Percentiles rank a stretch among this genome's conserved stretches.
These are phyloP conservation scores for Circinella umbellata DNA, from an alignment of 371 early-diverging fungal genomes.

Conservation along the genomic window DNA sequence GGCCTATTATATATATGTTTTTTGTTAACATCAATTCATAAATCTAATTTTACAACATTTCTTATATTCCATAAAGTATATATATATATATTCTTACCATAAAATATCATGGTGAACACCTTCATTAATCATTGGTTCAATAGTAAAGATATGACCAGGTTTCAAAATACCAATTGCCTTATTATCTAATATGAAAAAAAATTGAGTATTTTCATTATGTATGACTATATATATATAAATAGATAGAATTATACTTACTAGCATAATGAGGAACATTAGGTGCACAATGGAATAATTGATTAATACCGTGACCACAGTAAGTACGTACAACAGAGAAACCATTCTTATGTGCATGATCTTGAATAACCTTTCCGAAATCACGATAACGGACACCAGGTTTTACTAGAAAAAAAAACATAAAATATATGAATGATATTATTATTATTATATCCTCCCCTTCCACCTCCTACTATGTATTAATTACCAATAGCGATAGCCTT, in stretches of 20 bases:
- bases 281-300: slow-evolving; percentile 84
- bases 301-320: slow-evolving; percentile 94
- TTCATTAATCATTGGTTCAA: slow-evolving; percentile 97
- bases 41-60: no score
- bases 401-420: slow-evolving; percentile 41
- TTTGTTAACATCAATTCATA: not conserved
- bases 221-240: not conserved
- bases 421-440: not conserved
- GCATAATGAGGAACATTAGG: slow-evolving; percentile 95
- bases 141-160: slow-evolving; percentile 95
- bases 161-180: slow-evolving; percentile 94
- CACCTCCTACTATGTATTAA: slow-evolving; percentile 27
- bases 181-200: slow-evolving; percentile 57
- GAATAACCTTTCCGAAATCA: slow-evolving; percentile 90
- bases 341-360: slow-evolving; percentile 78
- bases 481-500: slow-evolving; percentile 86
- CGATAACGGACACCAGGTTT: slow-evolving; percentile 93
- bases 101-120: slow-evolving; percentile 57
- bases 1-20: slow-evolving; percentile 56
- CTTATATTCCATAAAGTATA: no score
- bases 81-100: slow-evolving; percentile 33
- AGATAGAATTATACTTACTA: slow-evolving; percentile 43
- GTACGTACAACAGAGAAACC: slow-evolving; percentile 93
- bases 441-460: slow-evolving; percentile 14
- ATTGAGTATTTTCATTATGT: not conserved